Evolutionary conservation across 306 rosid genomes (phyloP).

Genomic region (Vigna trinervia): DNA sequence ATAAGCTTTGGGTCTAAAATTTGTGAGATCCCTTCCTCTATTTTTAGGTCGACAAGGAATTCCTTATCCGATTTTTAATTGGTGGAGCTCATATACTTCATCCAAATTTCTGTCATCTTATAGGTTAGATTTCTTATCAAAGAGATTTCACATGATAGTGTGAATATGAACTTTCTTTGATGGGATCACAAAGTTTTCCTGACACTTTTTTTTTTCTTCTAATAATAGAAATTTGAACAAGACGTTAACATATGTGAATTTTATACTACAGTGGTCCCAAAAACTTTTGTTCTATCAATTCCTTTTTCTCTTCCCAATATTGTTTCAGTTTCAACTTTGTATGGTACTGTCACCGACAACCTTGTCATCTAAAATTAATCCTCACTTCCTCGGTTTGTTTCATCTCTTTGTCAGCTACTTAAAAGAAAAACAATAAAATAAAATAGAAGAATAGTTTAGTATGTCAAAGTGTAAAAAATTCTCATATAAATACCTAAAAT

Average conservation of each 20-base stretch:
- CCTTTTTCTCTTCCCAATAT: constrained; percentile 6
- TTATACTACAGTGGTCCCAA: constrained; percentile 39
- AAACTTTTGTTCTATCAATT: no score
- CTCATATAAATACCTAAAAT: no score
- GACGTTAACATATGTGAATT: constrained; percentile 26
- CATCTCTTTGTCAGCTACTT: background rate
- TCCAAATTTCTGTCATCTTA: constrained; percentile 50
- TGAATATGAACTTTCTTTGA: constrained; percentile 27
- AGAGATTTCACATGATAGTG: constrained; percentile 55
- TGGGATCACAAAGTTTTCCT: background rate
- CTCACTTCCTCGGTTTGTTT: constrained; percentile 3
- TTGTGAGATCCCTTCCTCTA: no score
- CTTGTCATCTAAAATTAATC: constrained; percentile 1
- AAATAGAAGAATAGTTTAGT: no score
- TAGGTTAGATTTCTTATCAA: constrained; percentile 54
- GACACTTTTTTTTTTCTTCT: background rate
- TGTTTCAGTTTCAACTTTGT: constrained; percentile 10
- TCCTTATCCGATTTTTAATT: constrained; percentile 69
- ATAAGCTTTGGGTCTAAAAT: no score
- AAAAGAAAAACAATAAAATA: no score
- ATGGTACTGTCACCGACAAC: constrained; percentile 22
- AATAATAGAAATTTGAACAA: constrained; percentile 37
- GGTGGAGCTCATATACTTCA: constrained; percentile 48
- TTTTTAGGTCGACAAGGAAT: constrained; percentile 40
- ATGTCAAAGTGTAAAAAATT: no score